Evolutionary conservation across 129 eudicot species (phyloP).

Genomic region (Ambrosia artemisiifolia): DNA sequence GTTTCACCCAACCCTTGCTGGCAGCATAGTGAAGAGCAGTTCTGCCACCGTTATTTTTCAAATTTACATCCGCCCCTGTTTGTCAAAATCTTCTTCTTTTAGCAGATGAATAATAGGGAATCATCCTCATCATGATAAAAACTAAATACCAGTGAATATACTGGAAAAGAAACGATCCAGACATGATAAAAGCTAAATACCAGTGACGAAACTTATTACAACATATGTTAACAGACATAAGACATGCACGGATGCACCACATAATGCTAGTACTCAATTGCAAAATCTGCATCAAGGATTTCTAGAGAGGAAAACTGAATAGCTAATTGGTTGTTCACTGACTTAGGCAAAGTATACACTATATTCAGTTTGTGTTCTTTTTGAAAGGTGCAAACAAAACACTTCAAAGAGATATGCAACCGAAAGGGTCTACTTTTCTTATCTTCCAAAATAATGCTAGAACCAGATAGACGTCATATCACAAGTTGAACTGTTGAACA

Average conservation of each 20-base stretch:
- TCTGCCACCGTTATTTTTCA: constrained; percentile 84
- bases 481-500: neutral
- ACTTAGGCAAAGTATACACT: neutral
- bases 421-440: neutral
- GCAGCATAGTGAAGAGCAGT: constrained; percentile 98
- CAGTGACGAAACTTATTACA: too few relatives aligned
- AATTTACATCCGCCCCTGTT: constrained; percentile 87
- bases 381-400: too few relatives aligned
- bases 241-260: too few relatives aligned
- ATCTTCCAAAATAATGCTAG: neutral
- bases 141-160: too few relatives aligned
- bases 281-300: too few relatives aligned
- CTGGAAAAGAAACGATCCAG: constrained; percentile 4
- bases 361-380: neutral
- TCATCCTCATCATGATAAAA: too few relatives aligned
- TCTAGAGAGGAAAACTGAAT: neutral
- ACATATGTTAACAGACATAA: too few relatives aligned
- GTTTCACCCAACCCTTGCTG: constrained; percentile 84
- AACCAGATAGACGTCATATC: constrained; percentile 6
- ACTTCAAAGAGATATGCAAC: constrained; percentile 7
- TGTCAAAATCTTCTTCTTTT: constrained; percentile 17
- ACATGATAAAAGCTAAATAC: neutral
- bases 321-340: neutral
- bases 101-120: too few relatives aligned
- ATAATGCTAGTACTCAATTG: too few relatives aligned